Evolutionary conservation across 495 filamentous ascomycete species (phyloP).

Genomic region (Neurospora intermedia): DNA sequence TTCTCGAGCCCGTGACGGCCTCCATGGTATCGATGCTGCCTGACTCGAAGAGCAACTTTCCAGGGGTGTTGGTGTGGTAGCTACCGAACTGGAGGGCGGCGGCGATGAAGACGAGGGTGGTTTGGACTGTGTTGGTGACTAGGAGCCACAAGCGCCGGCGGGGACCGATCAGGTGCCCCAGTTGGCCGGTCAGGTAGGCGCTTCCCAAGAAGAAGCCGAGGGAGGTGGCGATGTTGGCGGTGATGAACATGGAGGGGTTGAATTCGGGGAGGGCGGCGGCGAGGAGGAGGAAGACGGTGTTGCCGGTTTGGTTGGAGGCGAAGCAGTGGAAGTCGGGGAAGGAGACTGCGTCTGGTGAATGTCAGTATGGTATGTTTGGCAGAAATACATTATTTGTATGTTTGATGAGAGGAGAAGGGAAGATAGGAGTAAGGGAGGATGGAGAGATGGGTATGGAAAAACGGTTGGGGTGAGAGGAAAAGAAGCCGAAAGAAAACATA

Average conservation of each 20-base stretch:
- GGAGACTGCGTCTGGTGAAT: conserved; percentile 41
- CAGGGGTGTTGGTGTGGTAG: conserved; percentile 13
- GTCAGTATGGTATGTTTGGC: too few relatives aligned
- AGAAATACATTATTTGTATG: too few relatives aligned
- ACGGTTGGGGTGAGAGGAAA: background rate
- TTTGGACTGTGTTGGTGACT: conserved; percentile 41
- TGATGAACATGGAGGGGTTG: conserved; percentile 35
- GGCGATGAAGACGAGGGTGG: conserved; percentile 41
- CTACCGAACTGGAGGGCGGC: conserved; percentile 30
- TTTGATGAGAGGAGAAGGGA: too few relatives aligned
- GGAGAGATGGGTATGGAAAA: too few relatives aligned
- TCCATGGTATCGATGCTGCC: background rate
- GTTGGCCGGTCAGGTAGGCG: conserved; percentile 43
- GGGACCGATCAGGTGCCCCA: conserved; percentile 41
- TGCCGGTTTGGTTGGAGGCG: conserved; percentile 56
- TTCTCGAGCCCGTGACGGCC: conserved; percentile 15
- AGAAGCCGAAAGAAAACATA: background rate
- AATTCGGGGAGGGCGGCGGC: conserved; percentile 41
- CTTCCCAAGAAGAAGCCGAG: conserved; percentile 42
- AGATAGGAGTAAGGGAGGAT: too few relatives aligned
- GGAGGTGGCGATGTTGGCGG: conserved; percentile 42
- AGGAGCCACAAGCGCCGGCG: conserved; percentile 43
- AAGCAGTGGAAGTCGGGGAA: conserved; percentile 56
- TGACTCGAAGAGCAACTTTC: conserved; percentile 6
- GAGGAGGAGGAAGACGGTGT: conserved; percentile 47